Evolutionary conservation across 1,139 yeast genomes (phyloP).

Genomic region (Candida neerlandica): DNA sequence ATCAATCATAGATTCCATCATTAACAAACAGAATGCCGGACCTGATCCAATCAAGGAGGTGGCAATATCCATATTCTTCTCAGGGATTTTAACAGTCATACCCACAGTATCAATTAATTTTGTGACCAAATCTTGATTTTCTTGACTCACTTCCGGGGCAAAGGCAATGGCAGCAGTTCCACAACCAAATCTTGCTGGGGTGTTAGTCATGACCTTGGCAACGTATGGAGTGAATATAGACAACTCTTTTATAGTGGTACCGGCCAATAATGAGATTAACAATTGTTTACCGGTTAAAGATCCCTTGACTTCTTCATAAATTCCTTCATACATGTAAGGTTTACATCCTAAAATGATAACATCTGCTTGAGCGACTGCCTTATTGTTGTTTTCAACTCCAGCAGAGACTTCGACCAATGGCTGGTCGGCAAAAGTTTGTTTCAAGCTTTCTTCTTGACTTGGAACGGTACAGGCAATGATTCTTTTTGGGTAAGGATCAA

Average conservation of each 20-base stretch:
- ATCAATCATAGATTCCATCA: constrained; percentile 91
- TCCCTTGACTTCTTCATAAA: constrained; percentile 48
- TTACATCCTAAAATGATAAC: constrained; percentile 83
- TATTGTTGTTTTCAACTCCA: constrained; percentile 52
- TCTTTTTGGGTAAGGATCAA: constrained; percentile 64
- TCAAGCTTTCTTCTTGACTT: constrained; percentile 26
- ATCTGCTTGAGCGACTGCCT: constrained; percentile 65
- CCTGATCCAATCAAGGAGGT: constrained; percentile 96
- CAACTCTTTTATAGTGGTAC: constrained; percentile 80
- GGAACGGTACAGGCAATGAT: constrained; percentile 78
- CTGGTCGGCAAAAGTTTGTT: constrained; percentile 20
- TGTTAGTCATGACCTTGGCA: constrained; percentile 96
- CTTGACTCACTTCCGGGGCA: constrained; percentile 48
- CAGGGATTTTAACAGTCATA: constrained; percentile 71
- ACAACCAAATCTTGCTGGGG: constrained; percentile 89
- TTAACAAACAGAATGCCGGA: constrained; percentile 88
- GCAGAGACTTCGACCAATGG: constrained; percentile 56
- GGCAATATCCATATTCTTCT: constrained; percentile 95
- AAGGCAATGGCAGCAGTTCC: constrained; percentile 92
- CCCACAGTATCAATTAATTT: constrained; percentile 68
- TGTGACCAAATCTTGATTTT: constrained; percentile 56
- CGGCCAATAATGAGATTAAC: constrained; percentile 85
- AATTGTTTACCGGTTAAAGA: constrained; percentile 57
- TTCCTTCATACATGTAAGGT: constrained; percentile 73
- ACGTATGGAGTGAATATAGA: constrained; percentile 55